A percentile compares a stretch with the other conserved stretches of the same genome.
phyloP scores from a whole-genome alignment of 2,329 filamentous ascomycete species.

The Fusarium nurragi region DNA sequence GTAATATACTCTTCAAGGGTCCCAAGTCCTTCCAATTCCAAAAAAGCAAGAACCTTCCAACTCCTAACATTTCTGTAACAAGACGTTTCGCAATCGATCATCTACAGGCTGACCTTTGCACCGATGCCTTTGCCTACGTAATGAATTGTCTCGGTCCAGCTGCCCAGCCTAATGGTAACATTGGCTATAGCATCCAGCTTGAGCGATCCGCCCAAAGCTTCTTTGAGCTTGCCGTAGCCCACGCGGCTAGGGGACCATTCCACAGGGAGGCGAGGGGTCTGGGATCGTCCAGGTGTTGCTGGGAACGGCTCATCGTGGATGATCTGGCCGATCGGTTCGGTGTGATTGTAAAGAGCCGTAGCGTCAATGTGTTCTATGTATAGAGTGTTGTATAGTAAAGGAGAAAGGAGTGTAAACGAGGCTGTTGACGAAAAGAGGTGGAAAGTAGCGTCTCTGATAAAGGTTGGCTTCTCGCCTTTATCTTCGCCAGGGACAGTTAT shows the following conservation, averaged over 20 bases:
- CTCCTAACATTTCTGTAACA: constrained; percentile 21
- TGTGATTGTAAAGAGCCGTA: constrained; percentile 84
- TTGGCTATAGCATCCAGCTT: constrained; percentile 81
- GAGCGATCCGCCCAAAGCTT: constrained; percentile 81
- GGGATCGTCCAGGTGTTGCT: constrained; percentile 76
- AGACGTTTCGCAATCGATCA: background rate
- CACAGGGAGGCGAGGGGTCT: constrained; percentile 82
- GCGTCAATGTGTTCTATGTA: constrained; percentile 84
- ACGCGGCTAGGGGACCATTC: constrained; percentile 79
- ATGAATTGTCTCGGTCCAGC: constrained; percentile 78
- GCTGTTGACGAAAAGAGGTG: constrained; percentile 89
- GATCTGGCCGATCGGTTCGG: constrained; percentile 80
- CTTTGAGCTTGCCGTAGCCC: constrained; percentile 82
- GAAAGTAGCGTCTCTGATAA: constrained; percentile 87
- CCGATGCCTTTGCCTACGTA: constrained; percentile 77
- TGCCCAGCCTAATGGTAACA: constrained; percentile 77
- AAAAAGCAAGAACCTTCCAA: constrained; percentile 10
- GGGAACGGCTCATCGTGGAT: constrained; percentile 77
- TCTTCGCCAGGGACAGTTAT: constrained; percentile 66
- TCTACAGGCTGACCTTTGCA: constrained; percentile 59
- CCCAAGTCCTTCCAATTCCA: background rate
- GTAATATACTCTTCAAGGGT: background rate
- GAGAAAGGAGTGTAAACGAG: constrained; percentile 83
- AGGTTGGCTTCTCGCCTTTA: constrained; percentile 60
- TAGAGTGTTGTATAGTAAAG: constrained; percentile 75